Evolutionary conservation across 2,329 filamentous ascomycete species (phyloP).

Genomic region (Cladorrhinum sp.): DNA sequence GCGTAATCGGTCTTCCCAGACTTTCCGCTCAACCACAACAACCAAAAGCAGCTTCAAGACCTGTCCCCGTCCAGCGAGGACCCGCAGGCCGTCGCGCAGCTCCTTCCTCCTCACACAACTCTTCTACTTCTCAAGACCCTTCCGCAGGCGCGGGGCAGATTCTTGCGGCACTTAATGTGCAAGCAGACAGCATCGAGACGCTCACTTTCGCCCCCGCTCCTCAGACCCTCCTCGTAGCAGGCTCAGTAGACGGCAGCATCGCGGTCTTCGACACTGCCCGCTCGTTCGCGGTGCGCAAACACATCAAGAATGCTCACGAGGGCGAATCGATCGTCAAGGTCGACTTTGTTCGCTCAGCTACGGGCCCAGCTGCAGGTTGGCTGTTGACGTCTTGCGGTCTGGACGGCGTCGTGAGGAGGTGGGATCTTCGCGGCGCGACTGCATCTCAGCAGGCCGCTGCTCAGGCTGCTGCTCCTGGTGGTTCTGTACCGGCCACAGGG

Average conservation of each 20-base stretch:
- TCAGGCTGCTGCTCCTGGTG: constrained; percentile 45
- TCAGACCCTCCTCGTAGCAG: constrained; percentile 57
- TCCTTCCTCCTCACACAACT: neutral
- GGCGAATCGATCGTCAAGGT: constrained; percentile 90
- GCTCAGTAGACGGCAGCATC: constrained; percentile 72
- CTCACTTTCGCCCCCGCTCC: constrained; percentile 59
- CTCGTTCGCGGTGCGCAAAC: constrained; percentile 79
- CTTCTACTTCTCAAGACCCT: neutral
- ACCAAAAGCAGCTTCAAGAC: constrained; percentile 11
- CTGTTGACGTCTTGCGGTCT: constrained; percentile 84
- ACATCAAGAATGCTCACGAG: constrained; percentile 79
- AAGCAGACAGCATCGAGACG: constrained; percentile 74
- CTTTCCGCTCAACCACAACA: constrained; percentile 33
- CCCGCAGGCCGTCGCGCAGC: constrained; percentile 25
- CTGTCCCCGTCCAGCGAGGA: constrained; percentile 13
- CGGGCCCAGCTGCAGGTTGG: constrained; percentile 54
- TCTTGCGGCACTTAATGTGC: constrained; percentile 77
- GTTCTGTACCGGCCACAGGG: constrained; percentile 58
- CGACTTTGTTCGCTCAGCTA: constrained; percentile 63
- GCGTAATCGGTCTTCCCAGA: constrained; percentile 79
- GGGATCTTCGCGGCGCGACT: constrained; percentile 67
- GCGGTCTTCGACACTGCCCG: constrained; percentile 83
- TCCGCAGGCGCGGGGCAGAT: constrained; percentile 52
- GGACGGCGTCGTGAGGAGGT: constrained; percentile 85
- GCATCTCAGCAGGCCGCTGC: constrained; percentile 33